Evolutionary conservation across 306 rosid genomes (phyloP), one percentile per base, ranked within the genome.

Genomic region (Senna siamea): DNA sequence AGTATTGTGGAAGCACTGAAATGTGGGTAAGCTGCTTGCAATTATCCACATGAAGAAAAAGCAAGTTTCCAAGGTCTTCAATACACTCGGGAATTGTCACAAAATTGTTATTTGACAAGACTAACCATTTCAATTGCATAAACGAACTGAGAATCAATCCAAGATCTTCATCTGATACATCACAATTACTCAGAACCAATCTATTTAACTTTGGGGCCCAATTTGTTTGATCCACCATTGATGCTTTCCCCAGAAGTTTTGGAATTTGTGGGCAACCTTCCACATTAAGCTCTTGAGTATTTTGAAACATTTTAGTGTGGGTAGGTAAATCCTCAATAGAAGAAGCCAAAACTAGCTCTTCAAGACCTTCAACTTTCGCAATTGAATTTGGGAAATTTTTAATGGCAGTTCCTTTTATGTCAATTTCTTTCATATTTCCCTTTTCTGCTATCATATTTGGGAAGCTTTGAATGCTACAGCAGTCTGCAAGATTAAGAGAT

Each of bases 321-420:
- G 38, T 73, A 2, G 83, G 83, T 8, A 73, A 66, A 46, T 71
- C 73, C 23, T 50, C 79, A 51, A 81, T 2, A 41, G 77, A 71
- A 18, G 78, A 78, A 63, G 61, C 32, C 62, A 78, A 40, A 19
- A 43, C 61, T 12, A 78, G 30, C 47, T 72, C 69, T 55, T 78
- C 74, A 34, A 72, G 61, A 9, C 77, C 50, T 2, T 19, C 38
- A 41, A 78, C 47, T 35, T 78, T 72, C 34, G 50, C 41, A 46
- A 78, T 54, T 53, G 82, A 78, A 46, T n/a, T 44, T 34, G 82
- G 82, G 9, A 78, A 56, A 0, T 20, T 17, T 64, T 78, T 55
- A 53, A 72, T 64, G 54, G 69, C 52, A 19, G 82, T 78, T 30
- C 76, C 82, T 71, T 71, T 67, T 44, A 72, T 72, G 38, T 72